Conservation (phyloP, 1,139 yeast species). For the Geotrichum restrictum region DNA sequence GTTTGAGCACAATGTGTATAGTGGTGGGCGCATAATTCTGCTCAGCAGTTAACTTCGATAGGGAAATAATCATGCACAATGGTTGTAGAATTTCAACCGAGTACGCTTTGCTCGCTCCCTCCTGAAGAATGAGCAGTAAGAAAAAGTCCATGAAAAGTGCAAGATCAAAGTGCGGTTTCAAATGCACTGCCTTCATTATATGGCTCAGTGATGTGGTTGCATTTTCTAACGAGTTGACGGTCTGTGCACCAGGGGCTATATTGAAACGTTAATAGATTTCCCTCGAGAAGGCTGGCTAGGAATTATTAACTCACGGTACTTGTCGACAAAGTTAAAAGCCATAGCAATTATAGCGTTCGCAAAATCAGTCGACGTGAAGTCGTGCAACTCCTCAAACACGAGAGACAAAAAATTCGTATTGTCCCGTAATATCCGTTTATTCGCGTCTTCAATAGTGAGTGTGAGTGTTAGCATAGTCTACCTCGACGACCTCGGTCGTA, state of each 20-base stretch:
- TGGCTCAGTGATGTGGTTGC: not conserved
- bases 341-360: not conserved
- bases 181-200: not conserved
- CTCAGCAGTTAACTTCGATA: not conserved
- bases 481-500: not conserved
- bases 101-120: not conserved
- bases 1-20: not conserved
- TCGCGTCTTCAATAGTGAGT: not conserved
- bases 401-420: not conserved
- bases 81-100: not conserved
- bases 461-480: not conserved
- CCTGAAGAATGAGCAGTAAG: not conserved
- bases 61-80: not conserved
- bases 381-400: not conserved
- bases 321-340: not conserved
- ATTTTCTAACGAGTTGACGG: not conserved
- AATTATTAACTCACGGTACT: constrained; percentile 2
- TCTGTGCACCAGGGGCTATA: not conserved
- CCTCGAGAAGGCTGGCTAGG: too few relatives aligned
- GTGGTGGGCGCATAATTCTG: not conserved
- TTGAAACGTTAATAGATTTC: not conserved
- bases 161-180: not conserved
- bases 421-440: not conserved
- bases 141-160: not conserved
- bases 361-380: not conserved